Conservation (phyloP, 106 monocot genomes). For the Amphibolis antarctica region DNA sequence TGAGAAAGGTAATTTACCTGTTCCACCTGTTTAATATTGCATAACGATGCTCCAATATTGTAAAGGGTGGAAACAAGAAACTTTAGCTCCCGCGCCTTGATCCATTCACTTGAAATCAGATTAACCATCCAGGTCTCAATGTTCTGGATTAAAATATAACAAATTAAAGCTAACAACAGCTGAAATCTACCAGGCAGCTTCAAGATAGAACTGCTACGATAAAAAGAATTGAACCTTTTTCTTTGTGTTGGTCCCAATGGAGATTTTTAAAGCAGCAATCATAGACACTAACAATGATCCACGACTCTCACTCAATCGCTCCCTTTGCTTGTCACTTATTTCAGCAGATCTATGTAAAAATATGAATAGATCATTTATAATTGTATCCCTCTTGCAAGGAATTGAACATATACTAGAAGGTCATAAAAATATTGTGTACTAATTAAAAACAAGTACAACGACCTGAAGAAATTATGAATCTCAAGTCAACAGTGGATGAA, state of each 20-base stretch:
- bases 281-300: slow-evolving; percentile 31
- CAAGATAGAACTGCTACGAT: not conserved
- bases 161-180: not conserved
- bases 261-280: slow-evolving; percentile 36
- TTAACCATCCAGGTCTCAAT: slow-evolving; percentile 19
- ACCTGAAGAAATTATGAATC: not conserved
- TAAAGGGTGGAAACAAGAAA: slow-evolving; percentile 39
- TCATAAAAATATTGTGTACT: too few species aligned
- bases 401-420: too few species aligned
- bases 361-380: not conserved
- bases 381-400: not conserved
- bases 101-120: slow-evolving; percentile 45
- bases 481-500: not conserved
- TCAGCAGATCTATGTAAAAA: slow-evolving; percentile 9
- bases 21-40: slow-evolving; percentile 31
- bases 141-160: slow-evolving; percentile 29
- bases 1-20: slow-evolving; percentile 20
- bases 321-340: slow-evolving; percentile 18
- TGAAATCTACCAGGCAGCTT: not conserved
- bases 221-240: slow-evolving; percentile 24
- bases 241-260: slow-evolving; percentile 14
- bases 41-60: slow-evolving; percentile 38
- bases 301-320: slow-evolving; percentile 24
- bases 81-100: slow-evolving; percentile 44
- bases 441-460: slow-evolving; percentile 1